Conservation (phyloP, 2,329 filamentous ascomycete genomes). For the Ambrosiella xylebori region DNA sequence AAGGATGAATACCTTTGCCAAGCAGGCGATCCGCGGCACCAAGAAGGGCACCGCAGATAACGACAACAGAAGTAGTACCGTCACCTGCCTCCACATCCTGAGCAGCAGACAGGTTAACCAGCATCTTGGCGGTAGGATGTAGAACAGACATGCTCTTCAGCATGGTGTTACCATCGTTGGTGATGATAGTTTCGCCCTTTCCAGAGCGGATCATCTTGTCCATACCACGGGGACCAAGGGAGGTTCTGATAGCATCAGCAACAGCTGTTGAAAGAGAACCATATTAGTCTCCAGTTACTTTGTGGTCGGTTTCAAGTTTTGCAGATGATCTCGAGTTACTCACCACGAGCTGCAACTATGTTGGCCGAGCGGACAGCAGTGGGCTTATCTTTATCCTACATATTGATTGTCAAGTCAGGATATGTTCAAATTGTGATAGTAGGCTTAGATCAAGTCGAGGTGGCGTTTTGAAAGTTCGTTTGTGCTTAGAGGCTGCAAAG, state of each 20-base stretch:
- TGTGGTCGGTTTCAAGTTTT: neutral
- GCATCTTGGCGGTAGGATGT: constrained; percentile 99
- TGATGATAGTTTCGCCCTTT: constrained; percentile 96
- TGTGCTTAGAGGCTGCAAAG: neutral
- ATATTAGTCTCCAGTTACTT: neutral
- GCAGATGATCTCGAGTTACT: neutral
- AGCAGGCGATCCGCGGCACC: constrained; percentile 85
- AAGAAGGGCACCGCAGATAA: constrained; percentile 88
- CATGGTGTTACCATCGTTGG: constrained; percentile 99
- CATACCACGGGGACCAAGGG: constrained; percentile 90
- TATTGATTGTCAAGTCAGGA: neutral
- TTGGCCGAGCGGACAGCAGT: constrained; percentile 91
- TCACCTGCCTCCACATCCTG: constrained; percentile 98
- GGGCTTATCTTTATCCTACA: constrained; percentile 87
- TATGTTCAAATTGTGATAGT: neutral
- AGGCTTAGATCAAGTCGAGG: neutral
- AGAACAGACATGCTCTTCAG: constrained; percentile 97
- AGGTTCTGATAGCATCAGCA: constrained; percentile 92
- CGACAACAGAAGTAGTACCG: constrained; percentile 93
- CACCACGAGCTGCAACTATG: constrained; percentile 92
- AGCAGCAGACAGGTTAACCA: constrained; percentile 89
- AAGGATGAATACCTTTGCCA: constrained; percentile 88
- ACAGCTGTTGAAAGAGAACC: constrained; percentile 44
- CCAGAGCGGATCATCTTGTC: constrained; percentile 98
- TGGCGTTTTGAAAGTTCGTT: neutral